A percentile compares a stretch with the other conserved stretches of the same genome.
These are phyloP conservation scores for Gloeophyllum trabeum DNA, from an alignment of 768 basidiomycete genomes.

Conservation along the genomic window DNA sequence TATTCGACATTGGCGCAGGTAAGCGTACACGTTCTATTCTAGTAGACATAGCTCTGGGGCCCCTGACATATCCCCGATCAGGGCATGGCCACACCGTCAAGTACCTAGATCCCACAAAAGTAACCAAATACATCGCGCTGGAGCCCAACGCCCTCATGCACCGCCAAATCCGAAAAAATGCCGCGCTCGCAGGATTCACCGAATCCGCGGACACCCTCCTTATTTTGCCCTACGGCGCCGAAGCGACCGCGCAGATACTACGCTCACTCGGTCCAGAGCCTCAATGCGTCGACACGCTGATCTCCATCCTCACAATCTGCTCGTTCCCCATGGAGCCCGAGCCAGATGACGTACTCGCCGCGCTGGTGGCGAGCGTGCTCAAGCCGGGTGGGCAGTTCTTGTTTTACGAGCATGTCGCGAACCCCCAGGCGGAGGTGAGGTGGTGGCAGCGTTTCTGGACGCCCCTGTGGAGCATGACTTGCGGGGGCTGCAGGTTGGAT, in stretches of 20 bases:
- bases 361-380: slow-evolving; percentile 39
- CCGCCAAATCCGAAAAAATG: slow-evolving; percentile 33
- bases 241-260: slow-evolving; percentile 39
- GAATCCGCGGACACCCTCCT: slow-evolving; percentile 41
- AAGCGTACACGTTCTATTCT: slow-evolving; percentile 6
- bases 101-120: slow-evolving; percentile 44
- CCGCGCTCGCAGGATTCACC: slow-evolving; percentile 36
- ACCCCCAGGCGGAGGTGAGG: slow-evolving; percentile 35
- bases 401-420: slow-evolving; percentile 63
- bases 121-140: slow-evolving; percentile 58
- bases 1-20: slow-evolving; percentile 66
- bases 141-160: slow-evolving; percentile 68
- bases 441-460: slow-evolving; percentile 73
- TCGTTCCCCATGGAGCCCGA: slow-evolving; percentile 31
- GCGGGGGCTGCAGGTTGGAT: slow-evolving; percentile 59
- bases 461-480: slow-evolving; percentile 47
- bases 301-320: slow-evolving; percentile 59
- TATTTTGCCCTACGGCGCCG: slow-evolving; percentile 54
- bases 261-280: slow-evolving; percentile 19
- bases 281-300: slow-evolving; percentile 48
- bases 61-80: slow-evolving; percentile 13
- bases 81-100: slow-evolving; percentile 52
- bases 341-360: slow-evolving; percentile 34
- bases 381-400: slow-evolving; percentile 55
- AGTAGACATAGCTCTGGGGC: not conserved